Percentiles rank a stretch among this genome's conserved stretches.
phyloP scores from a whole-genome alignment of 331 rosid genomes.

The Malus hybrid region DNA sequence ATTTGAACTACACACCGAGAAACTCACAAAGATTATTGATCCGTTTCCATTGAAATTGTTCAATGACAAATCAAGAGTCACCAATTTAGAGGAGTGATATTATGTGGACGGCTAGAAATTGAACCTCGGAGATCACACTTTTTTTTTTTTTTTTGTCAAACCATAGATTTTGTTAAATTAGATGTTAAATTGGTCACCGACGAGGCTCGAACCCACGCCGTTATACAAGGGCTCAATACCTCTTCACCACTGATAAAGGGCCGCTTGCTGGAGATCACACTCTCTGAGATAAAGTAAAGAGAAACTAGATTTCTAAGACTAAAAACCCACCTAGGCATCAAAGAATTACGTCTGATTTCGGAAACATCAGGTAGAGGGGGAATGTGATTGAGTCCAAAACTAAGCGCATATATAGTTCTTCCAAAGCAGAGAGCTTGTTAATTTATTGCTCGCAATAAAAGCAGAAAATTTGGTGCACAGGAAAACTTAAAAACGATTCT shows the following conservation, averaged over 20 bases:
- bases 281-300: neutral
- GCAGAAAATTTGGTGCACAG: too few relatives aligned
- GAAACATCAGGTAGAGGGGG: neutral
- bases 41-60: neutral
- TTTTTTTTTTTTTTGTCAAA: too few relatives aligned
- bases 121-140: neutral
- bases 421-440: constrained; percentile 21
- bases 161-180: too few relatives aligned
- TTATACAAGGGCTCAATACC: too few relatives aligned
- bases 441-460: constrained; percentile 3
- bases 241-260: too few relatives aligned
- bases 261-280: too few relatives aligned
- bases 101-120: neutral
- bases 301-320: constrained; percentile 8
- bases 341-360: neutral
- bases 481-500: too few relatives aligned
- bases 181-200: too few relatives aligned
- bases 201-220: too few relatives aligned
- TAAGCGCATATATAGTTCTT: neutral
- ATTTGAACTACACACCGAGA: neutral
- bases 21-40: neutral
- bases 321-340: neutral
- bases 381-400: neutral
- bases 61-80: neutral
- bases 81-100: neutral